Conservation (phyloP, 345 rosid species). For the Limnanthes douglasii region DNA sequence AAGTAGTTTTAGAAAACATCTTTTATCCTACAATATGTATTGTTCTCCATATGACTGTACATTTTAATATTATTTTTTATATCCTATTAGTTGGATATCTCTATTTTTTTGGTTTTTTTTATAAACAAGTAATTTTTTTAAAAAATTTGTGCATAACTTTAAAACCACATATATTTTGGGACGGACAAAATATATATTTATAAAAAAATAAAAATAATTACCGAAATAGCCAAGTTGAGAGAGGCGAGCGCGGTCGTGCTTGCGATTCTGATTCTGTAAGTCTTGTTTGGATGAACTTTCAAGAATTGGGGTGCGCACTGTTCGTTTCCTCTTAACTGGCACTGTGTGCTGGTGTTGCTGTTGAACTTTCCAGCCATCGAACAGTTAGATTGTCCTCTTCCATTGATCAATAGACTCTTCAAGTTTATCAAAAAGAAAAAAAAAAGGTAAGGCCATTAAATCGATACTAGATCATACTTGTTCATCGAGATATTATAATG, state of each 20-base stretch:
- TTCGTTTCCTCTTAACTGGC: constrained; percentile 37
- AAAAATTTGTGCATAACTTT: too few relatives aligned
- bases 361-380: constrained; percentile 37
- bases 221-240: constrained; percentile 58
- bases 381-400: constrained; percentile 76
- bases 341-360: constrained; percentile 10
- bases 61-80: too few relatives aligned
- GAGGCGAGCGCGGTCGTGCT: constrained; percentile 61
- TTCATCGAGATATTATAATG: too few relatives aligned
- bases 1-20: not conserved
- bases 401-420: constrained; percentile 47
- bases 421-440: not conserved
- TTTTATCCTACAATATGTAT: too few relatives aligned
- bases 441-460: not conserved
- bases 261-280: constrained; percentile 58
- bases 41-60: too few relatives aligned
- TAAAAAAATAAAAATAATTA: constrained; percentile 3
- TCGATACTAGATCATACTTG: not conserved
- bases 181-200: too few relatives aligned
- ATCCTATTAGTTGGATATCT: too few relatives aligned
- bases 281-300: constrained; percentile 35
- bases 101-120: too few relatives aligned
- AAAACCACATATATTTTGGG: too few relatives aligned
- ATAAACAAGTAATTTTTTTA: too few relatives aligned
- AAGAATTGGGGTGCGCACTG: constrained; percentile 50